Conservation (phyloP, 768 basidiomycete genomes). For the Collybiopsis confluens region DNA sequence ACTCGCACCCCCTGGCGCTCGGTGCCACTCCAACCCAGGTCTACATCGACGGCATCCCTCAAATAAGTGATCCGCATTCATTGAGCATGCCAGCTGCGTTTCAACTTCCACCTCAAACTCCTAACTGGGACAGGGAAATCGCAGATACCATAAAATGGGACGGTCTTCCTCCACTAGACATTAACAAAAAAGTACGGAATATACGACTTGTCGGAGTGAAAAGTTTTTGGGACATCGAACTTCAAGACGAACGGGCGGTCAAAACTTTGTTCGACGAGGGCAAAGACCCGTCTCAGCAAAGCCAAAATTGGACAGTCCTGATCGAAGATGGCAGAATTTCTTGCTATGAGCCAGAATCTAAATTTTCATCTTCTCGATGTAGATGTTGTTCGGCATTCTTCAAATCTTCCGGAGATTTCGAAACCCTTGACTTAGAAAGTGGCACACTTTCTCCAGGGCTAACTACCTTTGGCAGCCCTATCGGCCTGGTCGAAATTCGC, state of each 20-base stretch:
- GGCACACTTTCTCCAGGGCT: slow-evolving; percentile 62
- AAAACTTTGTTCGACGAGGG: slow-evolving; percentile 15
- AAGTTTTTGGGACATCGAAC: slow-evolving; percentile 11
- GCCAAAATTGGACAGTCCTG: slow-evolving; percentile 31
- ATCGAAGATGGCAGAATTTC: slow-evolving; percentile 50
- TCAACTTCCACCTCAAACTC: slow-evolving; percentile 49
- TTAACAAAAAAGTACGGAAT: slow-evolving; percentile 31
- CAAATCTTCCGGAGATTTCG: not conserved
- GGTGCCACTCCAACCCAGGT: slow-evolving; percentile 82
- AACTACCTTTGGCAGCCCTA: slow-evolving; percentile 54
- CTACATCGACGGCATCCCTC: slow-evolving; percentile 79
- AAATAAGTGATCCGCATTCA: slow-evolving; percentile 35
- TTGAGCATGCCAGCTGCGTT: slow-evolving; percentile 39
- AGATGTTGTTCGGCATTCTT: slow-evolving; percentile 5
- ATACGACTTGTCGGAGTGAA: slow-evolving; percentile 16
- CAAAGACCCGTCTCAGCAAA: slow-evolving; percentile 11
- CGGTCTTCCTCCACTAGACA: slow-evolving; percentile 72
- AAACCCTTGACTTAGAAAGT: slow-evolving; percentile 53
- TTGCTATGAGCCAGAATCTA: slow-evolving; percentile 31
- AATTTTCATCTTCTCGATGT: not conserved
- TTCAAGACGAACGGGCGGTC: slow-evolving; percentile 13
- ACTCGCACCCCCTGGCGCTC: slow-evolving; percentile 71
- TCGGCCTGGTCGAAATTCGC: slow-evolving; percentile 70
- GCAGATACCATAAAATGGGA: slow-evolving; percentile 51
- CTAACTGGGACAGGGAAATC: slow-evolving; percentile 61